Evolutionary conservation across 2,329 filamentous ascomycete genomes (phyloP).

Genomic region (Neoarthrinium moseri): DNA sequence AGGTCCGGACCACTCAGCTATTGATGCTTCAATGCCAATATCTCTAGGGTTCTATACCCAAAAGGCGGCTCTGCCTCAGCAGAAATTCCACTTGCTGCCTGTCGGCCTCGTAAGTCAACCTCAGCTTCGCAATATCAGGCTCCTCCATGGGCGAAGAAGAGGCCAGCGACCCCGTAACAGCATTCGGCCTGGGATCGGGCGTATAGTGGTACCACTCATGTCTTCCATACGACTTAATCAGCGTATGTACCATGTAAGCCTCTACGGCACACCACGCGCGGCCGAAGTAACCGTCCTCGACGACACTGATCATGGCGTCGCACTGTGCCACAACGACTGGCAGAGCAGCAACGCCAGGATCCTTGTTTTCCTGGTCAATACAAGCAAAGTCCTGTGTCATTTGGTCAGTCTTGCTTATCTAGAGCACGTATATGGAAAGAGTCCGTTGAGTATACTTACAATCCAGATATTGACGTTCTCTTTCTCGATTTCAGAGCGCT

Average conservation of each 20-base stretch:
- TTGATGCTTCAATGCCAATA: too few relatives aligned
- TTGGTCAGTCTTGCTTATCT: too few relatives aligned
- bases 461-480: conserved; percentile 3
- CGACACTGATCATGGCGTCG: not conserved
- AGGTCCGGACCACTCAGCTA: too few relatives aligned
- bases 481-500: not conserved
- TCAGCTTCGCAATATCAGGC: not conserved
- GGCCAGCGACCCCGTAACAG: not conserved
- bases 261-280: conserved; percentile 2
- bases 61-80: not conserved
- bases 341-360: not conserved
- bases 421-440: not conserved
- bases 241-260: not conserved
- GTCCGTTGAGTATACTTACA: not conserved
- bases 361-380: conserved; percentile 1
- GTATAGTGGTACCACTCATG: conserved; percentile 2
- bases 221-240: not conserved
- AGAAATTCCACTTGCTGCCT: conserved; percentile 1
- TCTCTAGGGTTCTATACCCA: too few relatives aligned
- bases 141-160: not conserved
- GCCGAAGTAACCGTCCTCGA: conserved; percentile 1
- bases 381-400: not conserved
- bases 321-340: not conserved
- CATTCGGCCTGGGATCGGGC: not conserved
- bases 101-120: not conserved